These are phyloP conservation scores for Neonectria sp. DNA, from an alignment of 2,329 filamentous ascomycete genomes.

Conservation along the genomic window DNA sequence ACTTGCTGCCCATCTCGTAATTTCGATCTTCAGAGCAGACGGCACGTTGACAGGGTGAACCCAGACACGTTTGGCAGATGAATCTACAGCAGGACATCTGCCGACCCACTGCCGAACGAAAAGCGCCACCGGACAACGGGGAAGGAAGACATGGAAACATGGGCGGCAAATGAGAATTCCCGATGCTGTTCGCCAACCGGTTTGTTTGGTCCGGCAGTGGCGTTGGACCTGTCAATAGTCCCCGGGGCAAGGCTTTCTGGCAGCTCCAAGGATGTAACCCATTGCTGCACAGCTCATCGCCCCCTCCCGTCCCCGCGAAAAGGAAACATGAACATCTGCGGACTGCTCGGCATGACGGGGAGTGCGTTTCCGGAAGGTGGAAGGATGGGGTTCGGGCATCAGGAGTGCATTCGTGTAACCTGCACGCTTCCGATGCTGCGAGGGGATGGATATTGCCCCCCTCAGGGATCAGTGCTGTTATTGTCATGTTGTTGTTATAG, in stretches of 20 bases:
- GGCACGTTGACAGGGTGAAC: neutral
- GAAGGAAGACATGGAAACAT: conserved; percentile 1
- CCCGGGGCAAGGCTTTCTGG: conserved; percentile 15
- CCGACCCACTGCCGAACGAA: conserved; percentile 3
- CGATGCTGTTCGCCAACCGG: conserved; percentile 3
- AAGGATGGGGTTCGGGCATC: conserved; percentile 16
- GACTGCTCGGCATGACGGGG: conserved; percentile 16
- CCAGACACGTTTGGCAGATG: conserved; percentile 15
- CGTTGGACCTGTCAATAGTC: conserved; percentile 21
- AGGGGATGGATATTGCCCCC: neutral
- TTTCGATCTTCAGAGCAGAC: neutral
- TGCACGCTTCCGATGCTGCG: conserved; percentile 11
- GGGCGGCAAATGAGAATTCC: conserved; percentile 19
- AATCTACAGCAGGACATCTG: conserved; percentile 11
- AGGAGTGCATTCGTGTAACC: conserved; percentile 27
- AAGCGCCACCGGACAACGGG: conserved; percentile 20
- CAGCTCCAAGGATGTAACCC: conserved; percentile 18
- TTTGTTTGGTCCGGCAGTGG: conserved; percentile 11
- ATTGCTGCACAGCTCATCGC: conserved; percentile 17
- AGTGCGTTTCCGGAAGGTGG: conserved; percentile 18
- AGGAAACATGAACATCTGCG: conserved; percentile 27
- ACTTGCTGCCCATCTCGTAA: neutral
- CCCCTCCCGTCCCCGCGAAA: conserved; percentile 7
- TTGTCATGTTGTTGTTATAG: neutral
- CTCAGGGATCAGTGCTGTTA: conserved; percentile 9